phyloP scores from a whole-genome alignment of 2,329 filamentous ascomycete species.

The Ophiostoma angusticollis region DNA sequence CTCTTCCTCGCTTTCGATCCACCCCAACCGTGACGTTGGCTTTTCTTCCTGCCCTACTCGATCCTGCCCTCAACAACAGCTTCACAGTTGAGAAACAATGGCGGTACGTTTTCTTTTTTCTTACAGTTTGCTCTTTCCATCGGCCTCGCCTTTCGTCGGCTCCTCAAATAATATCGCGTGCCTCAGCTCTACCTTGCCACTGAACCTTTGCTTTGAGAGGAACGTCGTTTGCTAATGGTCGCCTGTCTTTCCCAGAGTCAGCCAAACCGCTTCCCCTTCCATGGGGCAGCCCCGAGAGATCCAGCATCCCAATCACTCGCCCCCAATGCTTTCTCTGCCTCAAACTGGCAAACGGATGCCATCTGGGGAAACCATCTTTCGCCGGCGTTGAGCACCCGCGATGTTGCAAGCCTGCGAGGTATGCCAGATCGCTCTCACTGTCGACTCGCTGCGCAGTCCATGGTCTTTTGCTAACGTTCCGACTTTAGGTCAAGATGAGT shows the following conservation, averaged over 20 bases:
- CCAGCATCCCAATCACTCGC: constrained; percentile 26
- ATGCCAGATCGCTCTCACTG: constrained; percentile 15
- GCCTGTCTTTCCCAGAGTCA: background rate
- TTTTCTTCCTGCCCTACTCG: too few species aligned
- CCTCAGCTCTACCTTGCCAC: too few species aligned
- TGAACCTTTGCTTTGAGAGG: too few species aligned
- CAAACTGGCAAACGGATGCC: constrained; percentile 26
- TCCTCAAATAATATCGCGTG: too few species aligned
- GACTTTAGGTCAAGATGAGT: constrained; percentile 19
- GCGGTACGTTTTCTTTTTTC: constrained; percentile 1
- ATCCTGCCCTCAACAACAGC: too few species aligned
- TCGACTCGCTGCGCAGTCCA: background rate
- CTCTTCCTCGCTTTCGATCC: too few species aligned
- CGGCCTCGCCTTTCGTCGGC: background rate
- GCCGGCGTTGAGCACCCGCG: constrained; percentile 27
- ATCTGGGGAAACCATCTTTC: constrained; percentile 36
- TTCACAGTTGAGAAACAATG: background rate
- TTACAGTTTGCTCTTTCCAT: background rate
- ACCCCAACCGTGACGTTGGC: too few species aligned
- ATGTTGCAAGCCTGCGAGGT: constrained; percentile 36
- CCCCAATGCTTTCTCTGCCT: constrained; percentile 23
- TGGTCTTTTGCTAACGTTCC: background rate
- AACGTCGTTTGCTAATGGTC: too few species aligned
- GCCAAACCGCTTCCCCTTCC: constrained; percentile 5
- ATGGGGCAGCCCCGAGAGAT: constrained; percentile 18